Percentiles rank a stretch among this genome's conserved stretches.
Evolutionary conservation across 129 eudicot genomes (phyloP).

Genomic region (Sambucus nigra): DNA sequence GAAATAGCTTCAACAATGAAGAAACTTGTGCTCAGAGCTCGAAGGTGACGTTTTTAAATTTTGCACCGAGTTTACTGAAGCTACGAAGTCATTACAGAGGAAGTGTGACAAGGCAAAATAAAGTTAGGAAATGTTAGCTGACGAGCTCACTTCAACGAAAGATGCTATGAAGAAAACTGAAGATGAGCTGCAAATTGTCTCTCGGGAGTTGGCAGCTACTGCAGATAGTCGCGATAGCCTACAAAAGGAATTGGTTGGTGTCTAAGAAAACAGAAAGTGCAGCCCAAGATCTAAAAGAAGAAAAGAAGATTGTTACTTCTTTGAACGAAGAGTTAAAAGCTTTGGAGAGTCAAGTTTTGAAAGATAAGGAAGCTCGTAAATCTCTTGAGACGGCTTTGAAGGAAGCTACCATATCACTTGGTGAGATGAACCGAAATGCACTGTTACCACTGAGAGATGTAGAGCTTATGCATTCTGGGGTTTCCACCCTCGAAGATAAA

Average conservation of each 20-base stretch:
- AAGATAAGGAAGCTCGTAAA: slow-evolving; percentile 43
- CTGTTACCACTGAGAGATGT: slow-evolving; percentile 46
- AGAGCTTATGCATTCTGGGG: slow-evolving; percentile 37
- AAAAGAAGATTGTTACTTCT: slow-evolving; percentile 29
- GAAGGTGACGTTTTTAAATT: slow-evolving; percentile 40
- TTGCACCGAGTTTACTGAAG: slow-evolving; percentile 33
- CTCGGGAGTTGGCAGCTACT: slow-evolving; percentile 32
- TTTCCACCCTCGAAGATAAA: slow-evolving; percentile 53
- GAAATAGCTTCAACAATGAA: slow-evolving; percentile 30
- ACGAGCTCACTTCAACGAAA: slow-evolving; percentile 39
- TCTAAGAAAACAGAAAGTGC: slow-evolving; percentile 46
- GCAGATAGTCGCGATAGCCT: slow-evolving; percentile 36
- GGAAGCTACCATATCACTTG: slow-evolving; percentile 55
- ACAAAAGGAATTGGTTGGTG: slow-evolving; percentile 49
- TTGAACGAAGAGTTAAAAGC: slow-evolving; percentile 41
- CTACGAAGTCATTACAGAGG: slow-evolving; percentile 31
- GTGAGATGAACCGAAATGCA: slow-evolving; percentile 52
- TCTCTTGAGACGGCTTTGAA: slow-evolving; percentile 54
- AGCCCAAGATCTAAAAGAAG: slow-evolving; percentile 38
- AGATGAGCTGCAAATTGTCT: slow-evolving; percentile 34
- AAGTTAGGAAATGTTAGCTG: slow-evolving; percentile 26
- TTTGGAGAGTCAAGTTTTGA: slow-evolving; percentile 38
- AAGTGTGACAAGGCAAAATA: slow-evolving; percentile 34
- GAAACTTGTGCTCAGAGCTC: slow-evolving; percentile 39
- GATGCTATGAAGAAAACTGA: slow-evolving; percentile 34